These are phyloP conservation scores for Mrakia frigida DNA, from an alignment of 768 basidiomycete species.

Conservation along the genomic window DNA sequence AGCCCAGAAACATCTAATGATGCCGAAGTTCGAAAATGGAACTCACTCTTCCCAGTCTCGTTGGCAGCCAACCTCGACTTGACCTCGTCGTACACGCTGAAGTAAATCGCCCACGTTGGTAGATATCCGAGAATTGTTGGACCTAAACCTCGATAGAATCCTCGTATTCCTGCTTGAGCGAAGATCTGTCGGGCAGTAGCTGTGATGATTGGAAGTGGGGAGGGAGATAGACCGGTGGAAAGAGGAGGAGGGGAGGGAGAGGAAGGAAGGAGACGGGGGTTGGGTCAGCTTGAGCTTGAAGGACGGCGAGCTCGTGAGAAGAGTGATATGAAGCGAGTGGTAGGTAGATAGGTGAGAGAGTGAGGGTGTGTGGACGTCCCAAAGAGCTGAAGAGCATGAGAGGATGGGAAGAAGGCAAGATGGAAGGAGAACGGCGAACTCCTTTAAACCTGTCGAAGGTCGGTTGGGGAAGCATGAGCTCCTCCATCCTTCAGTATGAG, in stretches of 20 bases:
- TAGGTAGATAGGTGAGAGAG: too few relatives aligned
- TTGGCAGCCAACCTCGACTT: constrained; percentile 64
- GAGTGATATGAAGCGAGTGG: too few relatives aligned
- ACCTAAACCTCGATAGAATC: constrained; percentile 93
- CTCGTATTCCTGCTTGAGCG: constrained; percentile 67
- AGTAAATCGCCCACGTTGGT: constrained; percentile 99
- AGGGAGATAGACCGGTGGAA: background rate
- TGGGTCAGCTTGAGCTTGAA: background rate
- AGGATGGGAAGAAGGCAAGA: background rate
- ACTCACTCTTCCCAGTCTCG: constrained; percentile 14
- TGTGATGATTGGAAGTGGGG: constrained; percentile 34
- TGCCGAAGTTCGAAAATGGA: background rate
- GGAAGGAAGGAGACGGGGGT: background rate
- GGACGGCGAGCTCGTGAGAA: too few relatives aligned
- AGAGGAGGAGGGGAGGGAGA: background rate
- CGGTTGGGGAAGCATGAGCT: background rate
- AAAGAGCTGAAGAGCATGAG: too few relatives aligned
- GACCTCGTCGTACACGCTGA: constrained; percentile 93
- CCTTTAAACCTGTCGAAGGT: background rate
- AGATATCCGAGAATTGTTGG: constrained; percentile 95
- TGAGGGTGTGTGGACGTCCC: too few relatives aligned
- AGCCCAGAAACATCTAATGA: too few relatives aligned
- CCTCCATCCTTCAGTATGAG: background rate
- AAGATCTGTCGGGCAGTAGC: constrained; percentile 59
- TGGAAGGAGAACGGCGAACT: background rate